These are phyloP conservation scores for Fraxinus platypoda DNA, from an alignment of 305 asterid genomes.

Conservation along the genomic window DNA sequence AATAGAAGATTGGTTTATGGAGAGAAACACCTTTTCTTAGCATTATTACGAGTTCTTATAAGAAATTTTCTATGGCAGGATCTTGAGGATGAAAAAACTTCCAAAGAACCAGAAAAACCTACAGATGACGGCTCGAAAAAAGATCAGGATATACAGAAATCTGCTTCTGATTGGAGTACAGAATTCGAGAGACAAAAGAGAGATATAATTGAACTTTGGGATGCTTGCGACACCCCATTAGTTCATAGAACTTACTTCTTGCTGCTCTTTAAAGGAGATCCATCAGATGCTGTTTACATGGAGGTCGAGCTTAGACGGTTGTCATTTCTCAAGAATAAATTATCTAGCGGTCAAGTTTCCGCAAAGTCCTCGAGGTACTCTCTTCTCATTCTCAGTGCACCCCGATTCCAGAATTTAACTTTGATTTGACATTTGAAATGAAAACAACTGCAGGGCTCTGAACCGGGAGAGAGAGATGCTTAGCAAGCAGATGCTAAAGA, in stretches of 20 bases:
- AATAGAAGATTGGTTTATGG: not conserved
- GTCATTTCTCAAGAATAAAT: conserved; percentile 56
- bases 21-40: not conserved
- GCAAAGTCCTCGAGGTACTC: conserved; percentile 54
- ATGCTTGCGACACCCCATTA: conserved; percentile 65
- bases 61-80: conserved; percentile 31
- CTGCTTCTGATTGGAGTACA: not conserved
- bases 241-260: conserved; percentile 79
- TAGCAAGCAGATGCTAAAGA: conserved; percentile 61
- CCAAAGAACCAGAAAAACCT: conserved; percentile 8
- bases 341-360: conserved; percentile 31
- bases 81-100: not conserved
- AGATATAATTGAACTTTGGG: conserved; percentile 78
- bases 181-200: conserved; percentile 39
- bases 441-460: conserved; percentile 30
- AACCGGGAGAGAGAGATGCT: conserved; percentile 71
- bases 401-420: not conserved
- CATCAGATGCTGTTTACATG: conserved; percentile 79
- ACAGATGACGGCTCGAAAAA: not conserved
- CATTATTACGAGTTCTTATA: not conserved
- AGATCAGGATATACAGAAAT: not conserved
- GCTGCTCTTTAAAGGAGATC: conserved; percentile 86
- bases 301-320: conserved; percentile 91
- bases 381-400: not conserved
- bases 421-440: not conserved